phyloP scores from a whole-genome alignment of 75 land plant species.

The Adiantum capillusveneris region DNA sequence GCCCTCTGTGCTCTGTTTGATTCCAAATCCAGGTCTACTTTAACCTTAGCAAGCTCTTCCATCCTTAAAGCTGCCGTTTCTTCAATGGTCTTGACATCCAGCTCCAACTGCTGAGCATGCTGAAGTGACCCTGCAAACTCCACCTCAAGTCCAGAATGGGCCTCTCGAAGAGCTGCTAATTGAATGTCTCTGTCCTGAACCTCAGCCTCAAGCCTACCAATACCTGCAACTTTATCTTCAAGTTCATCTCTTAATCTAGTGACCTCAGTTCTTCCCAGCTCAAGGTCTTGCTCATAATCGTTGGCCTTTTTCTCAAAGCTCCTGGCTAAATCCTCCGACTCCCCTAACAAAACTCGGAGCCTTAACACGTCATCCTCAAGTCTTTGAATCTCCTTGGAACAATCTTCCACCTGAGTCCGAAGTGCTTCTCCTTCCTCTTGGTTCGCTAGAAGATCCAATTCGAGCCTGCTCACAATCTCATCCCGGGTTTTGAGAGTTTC shows the following conservation, averaged over 20 bases:
- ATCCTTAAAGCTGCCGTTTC: neutral
- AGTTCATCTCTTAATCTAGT: neutral
- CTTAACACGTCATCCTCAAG: neutral
- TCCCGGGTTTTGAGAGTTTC: neutral
- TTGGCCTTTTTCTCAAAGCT: neutral
- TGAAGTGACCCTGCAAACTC: neutral
- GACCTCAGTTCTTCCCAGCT: neutral
- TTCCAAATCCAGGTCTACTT: neutral
- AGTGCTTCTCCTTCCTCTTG: neutral
- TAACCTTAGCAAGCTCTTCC: neutral
- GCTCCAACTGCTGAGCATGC: neutral
- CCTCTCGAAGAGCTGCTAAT: neutral
- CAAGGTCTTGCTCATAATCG: neutral
- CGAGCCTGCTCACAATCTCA: neutral
- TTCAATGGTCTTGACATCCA: neutral
- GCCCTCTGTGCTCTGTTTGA: neutral
- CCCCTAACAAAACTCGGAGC: neutral
- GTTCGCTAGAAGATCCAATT: neutral
- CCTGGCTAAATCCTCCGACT: neutral
- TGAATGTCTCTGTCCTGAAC: neutral
- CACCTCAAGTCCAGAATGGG: neutral
- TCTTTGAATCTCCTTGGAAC: too few species aligned
- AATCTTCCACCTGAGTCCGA: neutral
- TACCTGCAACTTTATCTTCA: neutral
- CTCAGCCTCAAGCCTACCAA: neutral